Conservation (phyloP, 345 rosid species). For the Pistacia integerrima region DNA sequence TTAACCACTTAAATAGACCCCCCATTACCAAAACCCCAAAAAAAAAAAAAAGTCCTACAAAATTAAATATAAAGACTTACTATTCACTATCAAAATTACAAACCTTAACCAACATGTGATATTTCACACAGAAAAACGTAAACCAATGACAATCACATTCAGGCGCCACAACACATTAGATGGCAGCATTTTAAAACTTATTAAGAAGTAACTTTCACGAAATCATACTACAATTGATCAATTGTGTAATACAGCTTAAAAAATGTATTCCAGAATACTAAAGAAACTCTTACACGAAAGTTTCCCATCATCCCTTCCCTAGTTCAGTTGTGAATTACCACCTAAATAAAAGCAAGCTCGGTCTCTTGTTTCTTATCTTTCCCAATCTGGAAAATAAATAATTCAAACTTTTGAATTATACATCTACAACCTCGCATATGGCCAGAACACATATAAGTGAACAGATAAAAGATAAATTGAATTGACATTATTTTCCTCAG, state of each 20-base stretch:
- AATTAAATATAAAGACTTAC: neutral
- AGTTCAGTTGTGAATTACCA: neutral
- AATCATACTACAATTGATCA: neutral
- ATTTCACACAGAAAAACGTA: neutral
- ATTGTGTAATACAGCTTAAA: too few species aligned
- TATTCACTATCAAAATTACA: neutral
- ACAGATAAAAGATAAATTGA: neutral
- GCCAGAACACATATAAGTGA: neutral
- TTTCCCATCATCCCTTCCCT: neutral
- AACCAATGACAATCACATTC: neutral
- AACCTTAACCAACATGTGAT: neutral
- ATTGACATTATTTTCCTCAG: neutral
- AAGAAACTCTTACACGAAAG: neutral
- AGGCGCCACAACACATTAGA: neutral
- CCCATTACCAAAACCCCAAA: neutral
- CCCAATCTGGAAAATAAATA: neutral
- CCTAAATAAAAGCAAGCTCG: too few species aligned
- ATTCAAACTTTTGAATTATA: constrained; percentile 2
- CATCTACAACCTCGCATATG: neutral
- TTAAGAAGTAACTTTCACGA: neutral
- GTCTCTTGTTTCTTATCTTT: neutral
- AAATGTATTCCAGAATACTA: too few species aligned
- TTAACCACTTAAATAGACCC: neutral
- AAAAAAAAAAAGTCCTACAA: too few species aligned
- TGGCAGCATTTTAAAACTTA: neutral